Conservation (phyloP, 139 green algal genomes). For the Tetradesmus lagerheimii region DNA sequence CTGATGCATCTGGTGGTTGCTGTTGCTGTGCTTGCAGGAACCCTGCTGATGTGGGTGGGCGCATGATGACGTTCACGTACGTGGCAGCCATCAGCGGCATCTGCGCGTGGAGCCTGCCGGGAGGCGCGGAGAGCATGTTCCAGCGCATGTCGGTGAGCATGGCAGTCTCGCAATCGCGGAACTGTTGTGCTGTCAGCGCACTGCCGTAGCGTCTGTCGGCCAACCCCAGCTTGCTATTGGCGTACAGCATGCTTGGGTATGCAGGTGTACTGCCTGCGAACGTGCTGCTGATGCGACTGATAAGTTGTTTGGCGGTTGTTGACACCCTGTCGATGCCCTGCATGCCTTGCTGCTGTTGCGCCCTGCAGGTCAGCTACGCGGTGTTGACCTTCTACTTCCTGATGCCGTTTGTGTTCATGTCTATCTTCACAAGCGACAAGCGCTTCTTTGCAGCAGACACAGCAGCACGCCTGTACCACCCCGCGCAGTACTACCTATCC, state of each 20-base stretch:
- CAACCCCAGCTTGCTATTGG: no score
- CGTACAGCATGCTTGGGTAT: no score
- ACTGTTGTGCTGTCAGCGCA: no score
- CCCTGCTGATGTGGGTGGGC: conserved; percentile 59
- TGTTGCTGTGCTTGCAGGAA: conserved; percentile 51
- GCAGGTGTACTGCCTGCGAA: background rate
- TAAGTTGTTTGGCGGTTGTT: no score
- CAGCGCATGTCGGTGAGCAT: conserved; percentile 52
- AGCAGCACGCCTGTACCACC: conserved; percentile 53
- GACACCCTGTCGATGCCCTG: background rate
- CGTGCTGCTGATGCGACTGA: background rate
- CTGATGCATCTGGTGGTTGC: background rate
- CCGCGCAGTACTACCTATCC: conserved; percentile 57
- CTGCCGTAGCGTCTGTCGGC: no score
- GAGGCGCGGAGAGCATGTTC: conserved; percentile 24
- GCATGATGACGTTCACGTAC: conserved; percentile 62
- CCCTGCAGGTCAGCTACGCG: conserved; percentile 32
- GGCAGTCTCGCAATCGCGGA: no score
- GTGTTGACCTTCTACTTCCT: conserved; percentile 58
- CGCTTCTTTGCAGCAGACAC: conserved; percentile 61
- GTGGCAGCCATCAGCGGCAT: conserved; percentile 59
- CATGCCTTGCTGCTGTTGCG: background rate
- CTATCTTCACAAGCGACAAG: conserved; percentile 58
- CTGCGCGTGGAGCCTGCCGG: conserved; percentile 50
- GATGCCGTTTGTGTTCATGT: conserved; percentile 67